phyloP scores from a whole-genome alignment of 2,329 filamentous ascomycete species.

The Ceratocystis ficicola region DNA sequence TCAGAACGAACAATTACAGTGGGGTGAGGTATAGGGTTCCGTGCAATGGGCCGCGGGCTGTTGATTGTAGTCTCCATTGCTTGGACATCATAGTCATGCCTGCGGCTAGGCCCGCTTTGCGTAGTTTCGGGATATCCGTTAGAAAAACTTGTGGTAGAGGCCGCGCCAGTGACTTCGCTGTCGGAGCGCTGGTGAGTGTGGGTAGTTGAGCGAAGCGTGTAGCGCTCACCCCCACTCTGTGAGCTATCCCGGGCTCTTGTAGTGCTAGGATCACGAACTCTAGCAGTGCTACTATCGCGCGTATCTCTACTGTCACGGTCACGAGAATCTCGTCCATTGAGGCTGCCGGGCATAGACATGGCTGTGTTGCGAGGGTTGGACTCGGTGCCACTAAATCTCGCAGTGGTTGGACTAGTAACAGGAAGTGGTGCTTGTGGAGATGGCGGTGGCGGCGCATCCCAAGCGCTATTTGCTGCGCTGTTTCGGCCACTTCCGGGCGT shows the following conservation, averaged over 20 bases:
- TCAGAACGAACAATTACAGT: constrained; percentile 92
- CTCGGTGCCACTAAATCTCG: constrained; percentile 42
- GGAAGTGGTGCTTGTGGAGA: constrained; percentile 1
- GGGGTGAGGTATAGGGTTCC: constrained; percentile 81
- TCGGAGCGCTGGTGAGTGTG: constrained; percentile 57
- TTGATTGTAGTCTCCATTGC: constrained; percentile 81
- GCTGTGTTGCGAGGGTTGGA: constrained; percentile 30
- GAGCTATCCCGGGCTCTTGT: constrained; percentile 38
- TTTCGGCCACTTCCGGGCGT: constrained; percentile 37
- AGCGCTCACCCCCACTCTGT: constrained; percentile 34
- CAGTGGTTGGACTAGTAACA: constrained; percentile 29
- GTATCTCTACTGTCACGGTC: constrained; percentile 17
- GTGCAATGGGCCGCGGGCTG: constrained; percentile 57
- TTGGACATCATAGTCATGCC: constrained; percentile 90
- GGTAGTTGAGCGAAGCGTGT: constrained; percentile 36
- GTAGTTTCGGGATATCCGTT: constrained; percentile 72
- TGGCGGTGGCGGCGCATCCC: constrained; percentile 40
- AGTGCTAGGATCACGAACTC: constrained; percentile 8
- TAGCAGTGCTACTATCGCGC: constrained; percentile 8
- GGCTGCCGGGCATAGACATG: constrained; percentile 31
- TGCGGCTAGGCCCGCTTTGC: constrained; percentile 55
- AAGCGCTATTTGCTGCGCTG: constrained; percentile 32
- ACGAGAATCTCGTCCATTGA: constrained; percentile 25
- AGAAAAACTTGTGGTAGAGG: constrained; percentile 68
- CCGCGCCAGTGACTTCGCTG: constrained; percentile 60